Conservation (phyloP, 2,329 filamentous ascomycete species). For the Cytospora piceae region DNA sequence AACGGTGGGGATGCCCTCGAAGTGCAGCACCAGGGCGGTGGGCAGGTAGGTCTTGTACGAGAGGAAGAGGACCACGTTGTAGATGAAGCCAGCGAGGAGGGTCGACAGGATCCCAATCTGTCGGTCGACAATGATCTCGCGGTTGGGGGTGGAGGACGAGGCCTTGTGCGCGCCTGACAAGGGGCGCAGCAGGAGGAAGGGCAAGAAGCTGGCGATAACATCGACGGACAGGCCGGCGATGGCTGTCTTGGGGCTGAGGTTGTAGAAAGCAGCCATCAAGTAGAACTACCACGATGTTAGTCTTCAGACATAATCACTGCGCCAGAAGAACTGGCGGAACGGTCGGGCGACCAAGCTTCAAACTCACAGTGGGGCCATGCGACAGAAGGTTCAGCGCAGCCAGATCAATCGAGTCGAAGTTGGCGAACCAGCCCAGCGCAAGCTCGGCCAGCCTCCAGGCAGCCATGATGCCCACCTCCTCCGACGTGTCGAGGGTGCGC, state of each 20-base stretch:
- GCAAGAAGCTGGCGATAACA: constrained; percentile 68
- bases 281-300: constrained; percentile 58
- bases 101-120: constrained; percentile 67
- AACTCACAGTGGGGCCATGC: constrained; percentile 70
- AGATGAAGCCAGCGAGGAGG: constrained; percentile 72
- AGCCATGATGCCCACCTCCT: constrained; percentile 59
- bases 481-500: constrained; percentile 63
- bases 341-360: constrained; percentile 37
- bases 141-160: constrained; percentile 58
- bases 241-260: constrained; percentile 64
- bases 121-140: constrained; percentile 66
- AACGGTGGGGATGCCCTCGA: constrained; percentile 71
- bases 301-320: constrained; percentile 18
- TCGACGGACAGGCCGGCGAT: constrained; percentile 68
- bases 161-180: constrained; percentile 66
- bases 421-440: constrained; percentile 71
- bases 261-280: constrained; percentile 79
- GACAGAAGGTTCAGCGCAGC: constrained; percentile 69
- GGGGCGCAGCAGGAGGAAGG: constrained; percentile 75
- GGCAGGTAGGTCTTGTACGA: constrained; percentile 74
- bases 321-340: background rate
- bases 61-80: constrained; percentile 71
- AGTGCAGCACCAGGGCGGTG: constrained; percentile 72
- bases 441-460: constrained; percentile 69
- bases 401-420: constrained; percentile 75